A percentile compares a stretch with the other conserved stretches of the same genome.
Conservation (phyloP, 305 asterid genomes). For the Fraxinus sp. region DNA sequence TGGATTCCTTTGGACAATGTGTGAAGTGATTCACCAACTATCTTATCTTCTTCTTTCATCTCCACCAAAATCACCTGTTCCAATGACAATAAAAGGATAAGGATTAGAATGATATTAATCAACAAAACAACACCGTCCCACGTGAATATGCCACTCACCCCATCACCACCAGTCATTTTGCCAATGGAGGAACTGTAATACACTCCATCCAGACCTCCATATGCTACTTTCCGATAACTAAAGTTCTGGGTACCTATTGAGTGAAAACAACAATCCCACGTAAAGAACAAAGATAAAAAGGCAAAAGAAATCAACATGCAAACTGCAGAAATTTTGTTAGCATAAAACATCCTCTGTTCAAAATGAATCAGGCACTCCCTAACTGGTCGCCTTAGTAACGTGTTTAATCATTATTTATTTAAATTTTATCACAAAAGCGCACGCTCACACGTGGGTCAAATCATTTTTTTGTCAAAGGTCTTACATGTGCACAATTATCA, state of each 20-base stretch:
- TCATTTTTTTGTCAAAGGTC: background rate
- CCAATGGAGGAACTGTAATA: slow-evolving; percentile 65
- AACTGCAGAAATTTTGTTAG: background rate
- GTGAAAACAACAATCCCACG: slow-evolving; percentile 16
- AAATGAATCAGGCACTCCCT: background rate
- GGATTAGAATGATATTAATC: background rate
- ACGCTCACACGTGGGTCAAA: background rate
- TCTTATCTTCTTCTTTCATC: slow-evolving; percentile 72
- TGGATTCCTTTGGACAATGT: slow-evolving; percentile 73
- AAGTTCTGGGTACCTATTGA: slow-evolving; percentile 47
- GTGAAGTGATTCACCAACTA: slow-evolving; percentile 62
- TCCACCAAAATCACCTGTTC: slow-evolving; percentile 62
- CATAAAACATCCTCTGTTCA: background rate
- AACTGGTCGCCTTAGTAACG: too few species aligned
- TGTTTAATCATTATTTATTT: background rate
- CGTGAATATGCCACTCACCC: slow-evolving; percentile 46
- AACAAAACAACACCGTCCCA: background rate
- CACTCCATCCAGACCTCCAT: slow-evolving; percentile 61
- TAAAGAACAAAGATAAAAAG: background rate
- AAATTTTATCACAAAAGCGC: background rate
- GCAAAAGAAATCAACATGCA: background rate
- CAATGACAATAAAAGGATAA: slow-evolving; percentile 14
- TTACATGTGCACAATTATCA: background rate
- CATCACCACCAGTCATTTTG: slow-evolving; percentile 64
- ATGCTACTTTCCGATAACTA: slow-evolving; percentile 56